Conservation (phyloP, 768 basidiomycete genomes). For the Kwoniella mangroviensis region DNA sequence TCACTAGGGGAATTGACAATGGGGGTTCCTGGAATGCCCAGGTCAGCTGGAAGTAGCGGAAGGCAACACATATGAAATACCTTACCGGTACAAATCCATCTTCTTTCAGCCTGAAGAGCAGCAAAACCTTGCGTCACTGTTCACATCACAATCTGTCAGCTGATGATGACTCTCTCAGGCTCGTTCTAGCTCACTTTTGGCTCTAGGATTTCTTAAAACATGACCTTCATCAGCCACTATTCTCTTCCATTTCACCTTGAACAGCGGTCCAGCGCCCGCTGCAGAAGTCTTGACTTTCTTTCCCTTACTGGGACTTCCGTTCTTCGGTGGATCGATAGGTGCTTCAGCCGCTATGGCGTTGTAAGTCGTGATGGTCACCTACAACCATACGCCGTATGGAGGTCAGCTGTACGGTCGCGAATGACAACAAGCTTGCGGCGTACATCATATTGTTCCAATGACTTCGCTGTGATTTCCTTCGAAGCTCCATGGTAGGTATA, state of each 20-base stretch:
- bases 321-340: not conserved
- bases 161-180: too few species aligned
- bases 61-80: conserved; percentile 42
- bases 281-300: conserved; percentile 64
- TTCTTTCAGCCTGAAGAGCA: conserved; percentile 37
- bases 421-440: not conserved
- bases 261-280: conserved; percentile 60
- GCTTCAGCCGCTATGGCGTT: conserved; percentile 36
- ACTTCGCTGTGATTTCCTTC: conserved; percentile 30
- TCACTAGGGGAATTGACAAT: conserved; percentile 66
- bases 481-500: conserved; percentile 46
- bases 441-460: conserved; percentile 44
- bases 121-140: conserved; percentile 40
- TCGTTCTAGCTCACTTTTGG: conserved; percentile 69
- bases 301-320: conserved; percentile 12
- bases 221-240: conserved; percentile 90
- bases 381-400: not conserved
- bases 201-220: conserved; percentile 79
- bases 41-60: conserved; percentile 58
- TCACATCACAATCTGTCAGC: not conserved
- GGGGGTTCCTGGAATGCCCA: conserved; percentile 68
- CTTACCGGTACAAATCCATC: conserved; percentile 58
- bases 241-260: conserved; percentile 81
- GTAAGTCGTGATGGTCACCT: conserved; percentile 52
- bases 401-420: not conserved